Evolutionary conservation across 23 red algal genomes (phyloP).

Genomic region (Gracilaria gracilis): DNA sequence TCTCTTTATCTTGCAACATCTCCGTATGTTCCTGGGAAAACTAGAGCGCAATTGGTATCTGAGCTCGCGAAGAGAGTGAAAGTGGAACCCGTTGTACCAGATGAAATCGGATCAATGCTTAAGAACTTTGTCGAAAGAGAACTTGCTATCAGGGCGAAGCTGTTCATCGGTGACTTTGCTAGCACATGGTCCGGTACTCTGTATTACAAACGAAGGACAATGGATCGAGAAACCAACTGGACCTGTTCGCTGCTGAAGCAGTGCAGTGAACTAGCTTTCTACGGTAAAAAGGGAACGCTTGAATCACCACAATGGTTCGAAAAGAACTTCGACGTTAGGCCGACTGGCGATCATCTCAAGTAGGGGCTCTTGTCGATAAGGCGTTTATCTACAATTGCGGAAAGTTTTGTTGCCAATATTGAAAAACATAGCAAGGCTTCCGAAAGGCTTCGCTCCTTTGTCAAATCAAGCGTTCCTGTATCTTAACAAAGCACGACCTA

Average conservation of each 20-base stretch:
- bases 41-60: constrained; percentile 25
- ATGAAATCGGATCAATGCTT: constrained; percentile 11
- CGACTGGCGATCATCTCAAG: not conserved
- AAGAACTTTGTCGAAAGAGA: constrained; percentile 74
- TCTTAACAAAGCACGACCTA: no score
- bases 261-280: constrained; percentile 4
- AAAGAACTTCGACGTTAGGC: constrained; percentile 1
- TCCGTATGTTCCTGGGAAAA: constrained; percentile 53
- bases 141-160: constrained; percentile 33
- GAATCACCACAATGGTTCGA: constrained; percentile 16
- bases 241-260: not conserved
- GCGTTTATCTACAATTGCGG: no score
- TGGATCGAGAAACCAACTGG: constrained; percentile 48
- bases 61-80: not conserved
- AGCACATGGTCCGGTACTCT: constrained; percentile 66
- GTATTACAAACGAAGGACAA: constrained; percentile 69
- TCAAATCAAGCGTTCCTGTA: no score
- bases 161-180: constrained; percentile 57
- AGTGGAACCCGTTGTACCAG: not conserved
- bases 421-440: no score
- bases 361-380: not conserved
- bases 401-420: no score
- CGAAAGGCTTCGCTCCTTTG: no score
- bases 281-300: not conserved
- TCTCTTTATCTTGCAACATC: constrained; percentile 49